Conservation (phyloP, 2,329 filamentous ascomycete species). For the Aspergillus sclerotialis region DNA sequence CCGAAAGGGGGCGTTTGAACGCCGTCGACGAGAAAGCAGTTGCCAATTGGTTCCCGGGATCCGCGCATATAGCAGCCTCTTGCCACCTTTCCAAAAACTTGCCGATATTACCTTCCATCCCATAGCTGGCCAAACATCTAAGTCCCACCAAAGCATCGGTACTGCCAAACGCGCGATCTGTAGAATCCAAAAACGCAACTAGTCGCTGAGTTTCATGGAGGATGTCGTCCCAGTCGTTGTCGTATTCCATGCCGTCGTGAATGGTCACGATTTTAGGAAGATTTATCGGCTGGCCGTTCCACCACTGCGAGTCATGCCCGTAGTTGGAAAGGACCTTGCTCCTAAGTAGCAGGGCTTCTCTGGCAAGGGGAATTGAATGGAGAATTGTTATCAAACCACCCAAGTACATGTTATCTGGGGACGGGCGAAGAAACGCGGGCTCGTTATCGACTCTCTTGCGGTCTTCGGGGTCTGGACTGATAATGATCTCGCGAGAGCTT, state of each 20-base stretch:
- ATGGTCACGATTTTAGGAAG: constrained; percentile 46
- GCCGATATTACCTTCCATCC: constrained; percentile 30
- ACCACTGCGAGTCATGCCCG: constrained; percentile 53
- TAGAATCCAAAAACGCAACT: constrained; percentile 54
- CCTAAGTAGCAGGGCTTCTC: constrained; percentile 50
- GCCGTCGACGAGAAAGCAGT: constrained; percentile 43
- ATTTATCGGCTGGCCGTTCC: constrained; percentile 50
- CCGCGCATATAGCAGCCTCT: constrained; percentile 35
- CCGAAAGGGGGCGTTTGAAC: constrained; percentile 27
- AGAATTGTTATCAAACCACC: constrained; percentile 54
- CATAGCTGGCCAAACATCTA: constrained; percentile 26
- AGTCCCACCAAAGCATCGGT: constrained; percentile 44
- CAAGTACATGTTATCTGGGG: constrained; percentile 47
- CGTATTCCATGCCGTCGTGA: constrained; percentile 23
- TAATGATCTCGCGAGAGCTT: constrained; percentile 46
- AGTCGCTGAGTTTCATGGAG: constrained; percentile 54
- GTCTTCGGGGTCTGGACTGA: constrained; percentile 47
- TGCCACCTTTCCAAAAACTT: constrained; percentile 47
- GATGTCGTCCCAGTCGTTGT: constrained; percentile 38
- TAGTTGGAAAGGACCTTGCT: constrained; percentile 43
- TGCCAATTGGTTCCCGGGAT: constrained; percentile 34
- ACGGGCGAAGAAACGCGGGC: constrained; percentile 53
- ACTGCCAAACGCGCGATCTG: constrained; percentile 53
- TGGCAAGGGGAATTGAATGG: constrained; percentile 53
- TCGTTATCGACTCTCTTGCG: constrained; percentile 42